Percentiles rank a stretch among this genome's conserved stretches.
phyloP scores from a whole-genome alignment of 768 basidiomycete species.

The Boletus rufocinnamomeus region DNA sequence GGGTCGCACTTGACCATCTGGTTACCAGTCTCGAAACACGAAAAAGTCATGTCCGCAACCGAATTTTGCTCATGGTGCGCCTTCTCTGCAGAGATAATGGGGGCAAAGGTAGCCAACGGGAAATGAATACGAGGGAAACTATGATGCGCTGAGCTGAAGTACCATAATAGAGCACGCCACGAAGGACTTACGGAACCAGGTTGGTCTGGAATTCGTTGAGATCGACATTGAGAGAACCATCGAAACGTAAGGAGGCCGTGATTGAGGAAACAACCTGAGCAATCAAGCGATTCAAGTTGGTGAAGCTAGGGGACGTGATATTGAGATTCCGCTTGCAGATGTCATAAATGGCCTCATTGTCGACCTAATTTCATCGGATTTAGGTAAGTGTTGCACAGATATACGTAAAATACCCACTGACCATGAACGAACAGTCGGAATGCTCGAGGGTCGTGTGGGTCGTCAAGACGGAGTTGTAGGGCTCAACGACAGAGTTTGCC shows the following conservation, averaged over 20 bases:
- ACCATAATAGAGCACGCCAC: background rate
- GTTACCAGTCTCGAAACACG: slow-evolving; percentile 76
- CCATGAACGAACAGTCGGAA: slow-evolving; percentile 99
- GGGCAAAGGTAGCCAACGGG: slow-evolving; percentile 95
- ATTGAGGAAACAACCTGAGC: slow-evolving; percentile 98
- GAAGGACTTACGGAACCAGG: slow-evolving; percentile 80
- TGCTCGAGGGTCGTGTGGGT: slow-evolving; percentile 99
- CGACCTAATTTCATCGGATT: slow-evolving; percentile 46
- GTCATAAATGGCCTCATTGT: slow-evolving; percentile 81
- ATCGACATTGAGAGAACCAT: slow-evolving; percentile 65
- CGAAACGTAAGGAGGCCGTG: slow-evolving; percentile 83
- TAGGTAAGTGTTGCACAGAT: slow-evolving; percentile 6
- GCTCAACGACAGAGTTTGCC: slow-evolving; percentile 95
- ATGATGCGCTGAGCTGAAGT: slow-evolving; percentile 2
- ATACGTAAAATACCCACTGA: slow-evolving; percentile 31
- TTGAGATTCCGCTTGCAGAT: slow-evolving; percentile 89
- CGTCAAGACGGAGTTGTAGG: slow-evolving; percentile 95
- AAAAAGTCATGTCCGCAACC: slow-evolving; percentile 97
- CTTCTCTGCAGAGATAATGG: slow-evolving; percentile 92
- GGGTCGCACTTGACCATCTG: slow-evolving; percentile 84
- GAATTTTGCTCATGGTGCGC: slow-evolving; percentile 97
- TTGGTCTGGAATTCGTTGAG: slow-evolving; percentile 99
- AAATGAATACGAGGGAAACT: slow-evolving; percentile 99
- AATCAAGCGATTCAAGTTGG: slow-evolving; percentile 94
- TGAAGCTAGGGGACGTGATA: slow-evolving; percentile 85